Percentiles rank a stretch among this genome's conserved stretches.
These are phyloP conservation scores for Piper betle DNA, from an alignment of 164 flowering plant species.

Conservation along the genomic window DNA sequence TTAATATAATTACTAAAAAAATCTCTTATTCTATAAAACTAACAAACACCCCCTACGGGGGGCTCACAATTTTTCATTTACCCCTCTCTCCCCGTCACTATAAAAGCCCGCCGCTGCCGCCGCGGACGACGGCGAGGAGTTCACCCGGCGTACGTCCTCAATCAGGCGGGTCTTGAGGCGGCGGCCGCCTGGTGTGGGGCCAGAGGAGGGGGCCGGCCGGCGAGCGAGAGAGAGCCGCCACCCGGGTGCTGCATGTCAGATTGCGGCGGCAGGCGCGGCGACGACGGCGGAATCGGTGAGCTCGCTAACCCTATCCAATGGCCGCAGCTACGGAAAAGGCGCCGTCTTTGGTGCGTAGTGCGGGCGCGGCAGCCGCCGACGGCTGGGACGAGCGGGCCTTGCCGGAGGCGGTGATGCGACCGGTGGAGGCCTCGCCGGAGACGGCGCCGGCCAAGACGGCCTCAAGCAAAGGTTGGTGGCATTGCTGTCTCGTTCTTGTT, in stretches of 20 bases:
- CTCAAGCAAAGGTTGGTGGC: constrained; percentile 5
- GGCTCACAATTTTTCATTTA: too few relatives aligned
- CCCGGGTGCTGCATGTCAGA: constrained; percentile 72
- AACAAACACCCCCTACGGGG: background rate
- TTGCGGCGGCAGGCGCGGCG: constrained; percentile 29
- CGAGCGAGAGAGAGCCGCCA: constrained; percentile 4
- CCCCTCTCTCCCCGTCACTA: too few relatives aligned
- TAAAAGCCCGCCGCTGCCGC: too few relatives aligned
- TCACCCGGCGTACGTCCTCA: too few relatives aligned
- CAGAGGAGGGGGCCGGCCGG: constrained; percentile 1
- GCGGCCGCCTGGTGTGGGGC: background rate
- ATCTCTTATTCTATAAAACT: background rate
- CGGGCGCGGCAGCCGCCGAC: constrained; percentile 4
- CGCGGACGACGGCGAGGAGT: too few relatives aligned
- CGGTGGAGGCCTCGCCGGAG: constrained; percentile 38
- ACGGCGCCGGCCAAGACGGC: constrained; percentile 25
- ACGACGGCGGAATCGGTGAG: constrained; percentile 64
- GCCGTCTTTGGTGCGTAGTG: constrained; percentile 29
- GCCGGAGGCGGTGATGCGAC: constrained; percentile 40
- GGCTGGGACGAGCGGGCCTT: constrained; percentile 10
- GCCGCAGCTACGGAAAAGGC: constrained; percentile 87
- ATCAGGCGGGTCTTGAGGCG: too few relatives aligned
- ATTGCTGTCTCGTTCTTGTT: background rate
- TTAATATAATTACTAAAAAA: too few relatives aligned
- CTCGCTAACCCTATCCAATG: constrained; percentile 76